phyloP scores from a whole-genome alignment of 257 asterid species.

The Ehretia macrophylla region DNA sequence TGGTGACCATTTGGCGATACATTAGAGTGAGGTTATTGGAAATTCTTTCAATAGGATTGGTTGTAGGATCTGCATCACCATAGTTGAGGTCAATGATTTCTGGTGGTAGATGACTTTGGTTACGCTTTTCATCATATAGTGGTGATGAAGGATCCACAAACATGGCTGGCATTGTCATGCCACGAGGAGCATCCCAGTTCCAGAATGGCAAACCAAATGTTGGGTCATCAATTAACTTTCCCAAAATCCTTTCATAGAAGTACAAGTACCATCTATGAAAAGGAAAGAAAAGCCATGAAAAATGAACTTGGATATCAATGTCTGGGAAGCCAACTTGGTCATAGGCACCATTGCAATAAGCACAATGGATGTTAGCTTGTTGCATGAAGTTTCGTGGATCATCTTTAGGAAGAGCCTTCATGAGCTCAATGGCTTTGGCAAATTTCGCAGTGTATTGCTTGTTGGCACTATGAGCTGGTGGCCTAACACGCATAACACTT shows the following conservation, averaged over 20 bases:
- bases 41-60: not conserved
- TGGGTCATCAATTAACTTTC: conserved; percentile 21
- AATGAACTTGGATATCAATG: conserved; percentile 15
- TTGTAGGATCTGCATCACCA: not conserved
- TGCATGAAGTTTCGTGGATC: conserved; percentile 23
- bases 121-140: conserved; percentile 13
- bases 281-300: conserved; percentile 30
- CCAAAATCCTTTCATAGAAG: conserved; percentile 30
- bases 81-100: conserved; percentile 3
- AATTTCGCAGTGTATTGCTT: conserved; percentile 12
- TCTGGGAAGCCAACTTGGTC: not conserved
- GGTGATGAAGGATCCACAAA: not conserved
- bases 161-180: conserved; percentile 20
- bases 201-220: conserved; percentile 1
- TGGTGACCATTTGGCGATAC: conserved; percentile 21
- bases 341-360: conserved; percentile 26
- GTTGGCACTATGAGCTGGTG: conserved; percentile 21
- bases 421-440: conserved; percentile 12
- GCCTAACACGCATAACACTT: conserved; percentile 10
- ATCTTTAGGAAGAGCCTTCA: conserved; percentile 16
- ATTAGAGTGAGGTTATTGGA: conserved; percentile 9
- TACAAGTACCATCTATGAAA: conserved; percentile 31
- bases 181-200: conserved; percentile 22
- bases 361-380: conserved; percentile 34
- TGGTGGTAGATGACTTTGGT: conserved; percentile 9